A percentile compares a stretch with the other conserved stretches of the same genome.
Conservation (phyloP, 2,329 filamentous ascomycete genomes). For the Chrysoporthe deuterocubensis region DNA sequence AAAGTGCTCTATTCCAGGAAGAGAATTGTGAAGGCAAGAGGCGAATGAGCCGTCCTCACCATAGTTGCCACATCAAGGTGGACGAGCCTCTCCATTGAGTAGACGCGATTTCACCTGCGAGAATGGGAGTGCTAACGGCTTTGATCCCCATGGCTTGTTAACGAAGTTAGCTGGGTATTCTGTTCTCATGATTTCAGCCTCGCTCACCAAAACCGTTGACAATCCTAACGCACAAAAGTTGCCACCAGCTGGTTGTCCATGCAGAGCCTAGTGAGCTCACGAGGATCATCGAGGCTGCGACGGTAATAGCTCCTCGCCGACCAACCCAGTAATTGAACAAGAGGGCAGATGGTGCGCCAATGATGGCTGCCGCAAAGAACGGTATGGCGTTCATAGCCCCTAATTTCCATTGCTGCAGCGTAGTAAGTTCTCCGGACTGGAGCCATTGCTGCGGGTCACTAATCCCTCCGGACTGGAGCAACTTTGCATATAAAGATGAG, state of each 20-base stretch:
- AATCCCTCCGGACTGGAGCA: background rate
- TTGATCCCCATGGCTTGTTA: conserved; percentile 51
- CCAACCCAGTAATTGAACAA: conserved; percentile 48
- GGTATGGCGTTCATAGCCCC: conserved; percentile 46
- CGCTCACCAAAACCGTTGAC: conserved; percentile 45
- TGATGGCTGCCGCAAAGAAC: conserved; percentile 43
- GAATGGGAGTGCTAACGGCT: conserved; percentile 51
- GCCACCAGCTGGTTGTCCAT: conserved; percentile 40
- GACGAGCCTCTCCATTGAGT: conserved; percentile 53
- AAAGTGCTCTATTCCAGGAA: too few relatives aligned
- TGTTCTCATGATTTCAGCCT: background rate
- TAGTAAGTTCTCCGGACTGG: background rate
- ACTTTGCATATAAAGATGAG: conserved; percentile 39
- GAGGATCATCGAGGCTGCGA: conserved; percentile 45
- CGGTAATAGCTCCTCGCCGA: conserved; percentile 44
- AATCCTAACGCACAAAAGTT: conserved; percentile 41
- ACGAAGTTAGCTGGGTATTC: background rate
- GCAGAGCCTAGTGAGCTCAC: conserved; percentile 44
- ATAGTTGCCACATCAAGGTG: conserved; percentile 53
- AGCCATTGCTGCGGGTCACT: conserved; percentile 7
- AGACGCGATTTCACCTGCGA: conserved; percentile 51
- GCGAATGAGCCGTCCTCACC: conserved; percentile 32
- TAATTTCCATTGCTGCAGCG: conserved; percentile 40
- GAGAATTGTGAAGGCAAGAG: background rate
- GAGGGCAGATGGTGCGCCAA: conserved; percentile 46